Percentiles rank a stretch among this genome's conserved stretches.
These are phyloP conservation scores for Malassezia sp. DNA, from an alignment of 1,284 basidiomycete genomes.

Conservation along the genomic window DNA sequence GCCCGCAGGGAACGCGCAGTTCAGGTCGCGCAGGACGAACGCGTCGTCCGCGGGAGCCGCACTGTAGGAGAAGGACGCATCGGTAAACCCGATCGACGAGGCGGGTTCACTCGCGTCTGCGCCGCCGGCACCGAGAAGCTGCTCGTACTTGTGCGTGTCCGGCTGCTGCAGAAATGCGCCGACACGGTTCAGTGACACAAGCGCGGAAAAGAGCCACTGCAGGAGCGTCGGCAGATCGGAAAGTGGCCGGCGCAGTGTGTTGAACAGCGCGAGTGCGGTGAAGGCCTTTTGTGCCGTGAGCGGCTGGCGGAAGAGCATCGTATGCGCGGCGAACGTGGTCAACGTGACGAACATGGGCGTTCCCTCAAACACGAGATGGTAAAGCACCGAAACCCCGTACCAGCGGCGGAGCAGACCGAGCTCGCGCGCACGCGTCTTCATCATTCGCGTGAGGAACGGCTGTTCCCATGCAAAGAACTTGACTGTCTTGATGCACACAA, in stretches of 20 bases:
- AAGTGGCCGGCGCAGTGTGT: constrained; percentile 34
- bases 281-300: constrained; percentile 51
- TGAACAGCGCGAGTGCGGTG: constrained; percentile 53
- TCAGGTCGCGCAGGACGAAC: constrained; percentile 51
- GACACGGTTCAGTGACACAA: constrained; percentile 45
- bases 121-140: constrained; percentile 47
- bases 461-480: constrained; percentile 56
- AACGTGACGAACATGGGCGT: constrained; percentile 58
- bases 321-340: constrained; percentile 58
- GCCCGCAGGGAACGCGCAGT: constrained; percentile 55
- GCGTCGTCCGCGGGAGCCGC: constrained; percentile 21
- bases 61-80: constrained; percentile 49
- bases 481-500: constrained; percentile 52
- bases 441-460: constrained; percentile 50
- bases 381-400: constrained; percentile 48
- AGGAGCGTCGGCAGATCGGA: constrained; percentile 46
- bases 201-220: constrained; percentile 48
- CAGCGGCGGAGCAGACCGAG: constrained; percentile 48
- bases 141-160: constrained; percentile 53
- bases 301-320: constrained; percentile 49
- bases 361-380: constrained; percentile 50
- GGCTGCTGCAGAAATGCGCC: constrained; percentile 51
- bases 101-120: constrained; percentile 9
- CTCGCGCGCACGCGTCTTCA: constrained; percentile 49
- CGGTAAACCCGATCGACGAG: constrained; percentile 50